Conservation (phyloP, 1,284 basidiomycete species). For the Laetiporus sulphureus region DNA sequence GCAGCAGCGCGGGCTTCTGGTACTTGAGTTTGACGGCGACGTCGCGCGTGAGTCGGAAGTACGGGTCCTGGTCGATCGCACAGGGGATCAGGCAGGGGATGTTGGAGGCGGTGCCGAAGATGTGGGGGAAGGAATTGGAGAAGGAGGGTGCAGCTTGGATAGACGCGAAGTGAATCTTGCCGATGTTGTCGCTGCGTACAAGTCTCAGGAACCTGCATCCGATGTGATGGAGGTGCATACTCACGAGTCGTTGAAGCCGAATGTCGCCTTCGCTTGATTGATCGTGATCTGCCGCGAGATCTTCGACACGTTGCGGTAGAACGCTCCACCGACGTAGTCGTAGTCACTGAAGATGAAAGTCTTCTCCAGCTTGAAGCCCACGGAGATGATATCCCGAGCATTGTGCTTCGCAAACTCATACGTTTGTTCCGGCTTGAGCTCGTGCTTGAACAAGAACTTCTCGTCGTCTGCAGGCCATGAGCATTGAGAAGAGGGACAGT, state of each 20-base stretch:
- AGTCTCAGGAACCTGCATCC: not conserved
- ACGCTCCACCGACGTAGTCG: conserved; percentile 84
- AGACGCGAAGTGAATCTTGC: conserved; percentile 97
- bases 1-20: conserved; percentile 89
- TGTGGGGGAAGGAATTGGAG: conserved; percentile 98
- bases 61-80: conserved; percentile 96
- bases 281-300: conserved; percentile 92
- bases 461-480: conserved; percentile 73
- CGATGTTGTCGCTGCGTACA: conserved; percentile 85
- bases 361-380: conserved; percentile 88
- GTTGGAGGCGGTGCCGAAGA: conserved; percentile 82
- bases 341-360: conserved; percentile 98
- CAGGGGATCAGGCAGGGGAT: conserved; percentile 95
- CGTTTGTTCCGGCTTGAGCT: conserved; percentile 88
- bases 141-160: conserved; percentile 97
- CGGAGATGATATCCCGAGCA: conserved; percentile 93
- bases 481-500: conserved; percentile 1
- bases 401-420: conserved; percentile 82
- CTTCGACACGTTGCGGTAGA: conserved; percentile 93
- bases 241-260: conserved; percentile 93
- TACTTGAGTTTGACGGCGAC: conserved; percentile 93
- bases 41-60: conserved; percentile 97
- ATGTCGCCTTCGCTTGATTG: conserved; percentile 91
- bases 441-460: conserved; percentile 97
- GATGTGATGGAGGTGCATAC: conserved; percentile 24